Conservation (phyloP, 768 basidiomycete species). For the Mycena alexandri region DNA sequence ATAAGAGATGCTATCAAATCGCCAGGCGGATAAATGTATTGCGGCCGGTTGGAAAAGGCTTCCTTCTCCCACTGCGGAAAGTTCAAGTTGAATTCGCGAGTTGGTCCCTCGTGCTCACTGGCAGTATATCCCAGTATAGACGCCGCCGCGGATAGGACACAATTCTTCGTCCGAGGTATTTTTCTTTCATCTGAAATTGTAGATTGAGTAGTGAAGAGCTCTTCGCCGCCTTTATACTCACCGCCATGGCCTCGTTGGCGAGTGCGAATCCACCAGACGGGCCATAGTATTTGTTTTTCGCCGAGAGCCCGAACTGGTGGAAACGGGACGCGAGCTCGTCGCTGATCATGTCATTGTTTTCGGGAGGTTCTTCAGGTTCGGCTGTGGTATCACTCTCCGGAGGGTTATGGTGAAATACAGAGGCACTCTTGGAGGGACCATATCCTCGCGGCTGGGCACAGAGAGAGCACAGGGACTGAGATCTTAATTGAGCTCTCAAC, state of each 20-base stretch:
- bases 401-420: background rate
- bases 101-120: too few species aligned
- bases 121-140: conserved; percentile 36
- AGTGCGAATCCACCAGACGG: conserved; percentile 59
- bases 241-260: conserved; percentile 53
- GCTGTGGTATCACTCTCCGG: background rate
- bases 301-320: background rate
- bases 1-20: background rate
- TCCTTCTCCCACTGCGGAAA: conserved; percentile 55
- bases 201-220: conserved; percentile 41
- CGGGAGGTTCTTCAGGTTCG: background rate
- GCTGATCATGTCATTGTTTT: background rate
- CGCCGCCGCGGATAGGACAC: conserved; percentile 13
- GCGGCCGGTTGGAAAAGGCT: conserved; percentile 4
- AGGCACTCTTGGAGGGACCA: background rate
- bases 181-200: conserved; percentile 5
- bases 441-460: conserved; percentile 2
- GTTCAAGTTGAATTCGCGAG: too few species aligned
- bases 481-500: conserved; percentile 5
- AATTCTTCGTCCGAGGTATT: conserved; percentile 5
- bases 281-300: conserved; percentile 57
- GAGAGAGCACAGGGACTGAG: background rate
- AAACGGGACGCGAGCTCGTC: background rate
- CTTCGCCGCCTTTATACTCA: conserved; percentile 41
- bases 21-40: background rate